Percentiles rank a stretch among this genome's conserved stretches.
Evolutionary conservation across 305 asterid species (phyloP).

Genomic region (Rubia occidens): DNA sequence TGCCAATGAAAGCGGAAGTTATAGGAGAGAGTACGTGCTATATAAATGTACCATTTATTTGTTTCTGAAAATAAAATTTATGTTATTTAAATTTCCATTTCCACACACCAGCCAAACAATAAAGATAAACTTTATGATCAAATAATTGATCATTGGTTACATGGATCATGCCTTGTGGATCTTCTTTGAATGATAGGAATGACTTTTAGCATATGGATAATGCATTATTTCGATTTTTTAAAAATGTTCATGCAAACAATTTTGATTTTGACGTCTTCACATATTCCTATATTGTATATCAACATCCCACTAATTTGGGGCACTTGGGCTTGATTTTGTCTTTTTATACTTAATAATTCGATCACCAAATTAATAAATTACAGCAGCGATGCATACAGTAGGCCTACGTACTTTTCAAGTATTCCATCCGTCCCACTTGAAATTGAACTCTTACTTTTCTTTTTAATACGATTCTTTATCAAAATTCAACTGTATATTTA

Average conservation of each 20-base stretch:
- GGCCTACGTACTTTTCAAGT: neutral
- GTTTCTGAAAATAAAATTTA: no score
- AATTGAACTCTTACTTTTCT: no score
- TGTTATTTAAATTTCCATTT: no score
- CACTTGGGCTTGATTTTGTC: slow-evolving; percentile 1
- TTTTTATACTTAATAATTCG: neutral
- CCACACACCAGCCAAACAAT: no score
- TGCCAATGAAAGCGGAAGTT: no score
- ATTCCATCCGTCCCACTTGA: neutral
- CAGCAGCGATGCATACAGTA: neutral
- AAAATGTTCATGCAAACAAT: neutral
- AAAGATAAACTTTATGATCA: no score
- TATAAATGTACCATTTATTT: no score
- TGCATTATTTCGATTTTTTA: neutral
- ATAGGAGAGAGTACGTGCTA: no score
- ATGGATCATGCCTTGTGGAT: neutral
- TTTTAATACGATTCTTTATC: no score
- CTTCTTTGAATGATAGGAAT: neutral
- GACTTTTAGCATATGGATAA: neutral
- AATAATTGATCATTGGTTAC: neutral
- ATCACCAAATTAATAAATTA: neutral
- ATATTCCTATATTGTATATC: neutral
- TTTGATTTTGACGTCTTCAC: slow-evolving; percentile 3
- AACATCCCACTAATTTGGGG: neutral
- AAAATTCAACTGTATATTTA: no score